Percentiles rank a stretch among this genome's conserved stretches.
Evolutionary conservation across 2,329 filamentous ascomycete genomes (phyloP).

Genomic region (Cytospora paraplurivora): DNA sequence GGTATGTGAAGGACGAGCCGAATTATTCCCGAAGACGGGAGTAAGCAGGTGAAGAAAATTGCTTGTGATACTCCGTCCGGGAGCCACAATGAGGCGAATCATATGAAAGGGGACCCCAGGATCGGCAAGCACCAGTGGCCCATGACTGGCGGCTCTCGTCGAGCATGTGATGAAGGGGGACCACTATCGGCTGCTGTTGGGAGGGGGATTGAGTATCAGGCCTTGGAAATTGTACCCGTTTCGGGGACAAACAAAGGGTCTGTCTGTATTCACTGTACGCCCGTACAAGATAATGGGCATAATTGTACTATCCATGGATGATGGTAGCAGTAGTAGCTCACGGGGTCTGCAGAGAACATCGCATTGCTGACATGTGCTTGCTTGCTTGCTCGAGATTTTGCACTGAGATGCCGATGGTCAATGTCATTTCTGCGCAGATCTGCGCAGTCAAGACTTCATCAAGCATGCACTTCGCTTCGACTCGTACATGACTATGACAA

Average conservation of each 20-base stretch:
- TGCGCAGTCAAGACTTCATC: not conserved
- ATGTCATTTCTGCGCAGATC: not conserved
- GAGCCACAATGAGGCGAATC: conserved; percentile 16
- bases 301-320: too few species aligned
- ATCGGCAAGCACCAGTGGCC: conserved; percentile 10
- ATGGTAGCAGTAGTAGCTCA: not conserved
- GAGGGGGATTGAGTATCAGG: too few species aligned
- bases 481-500: not conserved
- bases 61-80: conserved; percentile 30
- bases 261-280: too few species aligned
- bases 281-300: too few species aligned
- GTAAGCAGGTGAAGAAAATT: conserved; percentile 20
- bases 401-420: not conserved
- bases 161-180: conserved; percentile 26
- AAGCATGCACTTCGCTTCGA: not conserved
- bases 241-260: conserved; percentile 1
- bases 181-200: too few species aligned
- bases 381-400: not conserved
- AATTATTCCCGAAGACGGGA: not conserved
- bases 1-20: not conserved
- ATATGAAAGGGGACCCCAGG: conserved; percentile 20
- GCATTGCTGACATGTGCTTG: not conserved
- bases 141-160: conserved; percentile 21
- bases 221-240: conserved; percentile 3
- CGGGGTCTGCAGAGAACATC: not conserved